These are phyloP conservation scores for Pelargonium fulgidum DNA, from an alignment of 441 rosid genomes.

Conservation along the genomic window DNA sequence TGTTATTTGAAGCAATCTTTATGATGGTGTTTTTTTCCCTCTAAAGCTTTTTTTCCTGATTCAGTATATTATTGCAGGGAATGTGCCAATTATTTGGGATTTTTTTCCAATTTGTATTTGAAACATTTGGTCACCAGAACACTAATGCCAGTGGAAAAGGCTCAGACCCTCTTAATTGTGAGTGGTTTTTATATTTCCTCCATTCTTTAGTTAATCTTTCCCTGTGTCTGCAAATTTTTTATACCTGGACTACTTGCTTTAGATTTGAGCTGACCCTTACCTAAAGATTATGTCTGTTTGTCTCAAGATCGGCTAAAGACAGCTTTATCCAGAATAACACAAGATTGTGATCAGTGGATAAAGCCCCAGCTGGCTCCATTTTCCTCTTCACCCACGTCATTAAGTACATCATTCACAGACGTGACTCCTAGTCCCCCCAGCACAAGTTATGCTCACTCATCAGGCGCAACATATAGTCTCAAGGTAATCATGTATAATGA, in stretches of 20 bases:
- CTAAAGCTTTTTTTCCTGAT: constrained; percentile 49
- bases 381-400: constrained; percentile 45
- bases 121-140: constrained; percentile 69
- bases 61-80: constrained; percentile 74
- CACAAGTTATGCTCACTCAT: constrained; percentile 33
- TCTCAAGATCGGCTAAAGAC: constrained; percentile 74
- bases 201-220: constrained; percentile 8
- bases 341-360: constrained; percentile 91
- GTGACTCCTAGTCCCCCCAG: constrained; percentile 57
- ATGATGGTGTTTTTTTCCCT: constrained; percentile 21
- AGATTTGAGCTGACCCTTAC: constrained; percentile 10
- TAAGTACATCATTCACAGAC: constrained; percentile 42
- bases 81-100: constrained; percentile 91
- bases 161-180: constrained; percentile 56
- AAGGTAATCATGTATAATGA: constrained; percentile 49
- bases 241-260: constrained; percentile 8
- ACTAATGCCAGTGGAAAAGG: constrained; percentile 45
- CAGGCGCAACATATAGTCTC: constrained; percentile 61
- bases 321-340: constrained; percentile 71
- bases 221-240: constrained; percentile 7
- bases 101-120: constrained; percentile 66
- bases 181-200: constrained; percentile 31
- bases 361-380: constrained; percentile 49
- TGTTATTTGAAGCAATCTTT: constrained; percentile 17
- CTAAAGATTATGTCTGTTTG: constrained; percentile 16